phyloP scores from a whole-genome alignment of 192 early-diverging fungal genomes.

The Geranomyces michiganensis region DNA sequence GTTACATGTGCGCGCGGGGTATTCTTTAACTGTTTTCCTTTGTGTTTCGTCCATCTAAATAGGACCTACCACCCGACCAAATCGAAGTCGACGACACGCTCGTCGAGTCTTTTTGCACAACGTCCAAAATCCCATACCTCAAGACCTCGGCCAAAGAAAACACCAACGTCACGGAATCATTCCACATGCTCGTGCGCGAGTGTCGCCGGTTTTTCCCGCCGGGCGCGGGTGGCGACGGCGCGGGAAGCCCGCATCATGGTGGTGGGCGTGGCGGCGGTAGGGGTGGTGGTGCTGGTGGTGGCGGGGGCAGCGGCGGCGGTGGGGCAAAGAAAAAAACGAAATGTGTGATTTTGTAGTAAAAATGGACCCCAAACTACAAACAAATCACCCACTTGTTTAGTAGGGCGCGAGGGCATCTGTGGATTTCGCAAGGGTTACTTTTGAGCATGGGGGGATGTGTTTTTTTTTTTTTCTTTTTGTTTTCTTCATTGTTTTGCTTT shows the following conservation, averaged over 20 bases:
- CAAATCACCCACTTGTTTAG: too few relatives aligned
- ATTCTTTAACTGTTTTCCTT: constrained; percentile 4
- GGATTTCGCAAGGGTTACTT: too few relatives aligned
- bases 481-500: too few relatives aligned
- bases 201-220: constrained; percentile 42
- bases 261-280: constrained; percentile 1
- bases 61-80: constrained; percentile 58
- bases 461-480: too few relatives aligned
- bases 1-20: constrained; percentile 65
- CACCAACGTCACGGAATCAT: constrained; percentile 59
- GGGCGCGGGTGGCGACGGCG: not conserved
- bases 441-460: too few relatives aligned
- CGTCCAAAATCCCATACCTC: constrained; percentile 54
- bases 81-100: constrained; percentile 46
- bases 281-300: not conserved
- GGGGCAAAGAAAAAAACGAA: constrained; percentile 8
- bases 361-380: too few relatives aligned
- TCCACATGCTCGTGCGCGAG: constrained; percentile 58
- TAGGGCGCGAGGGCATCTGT: too few relatives aligned
- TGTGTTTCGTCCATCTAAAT: not conserved
- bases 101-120: constrained; percentile 40
- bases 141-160: constrained; percentile 64
- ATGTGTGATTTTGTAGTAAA: constrained; percentile 14
- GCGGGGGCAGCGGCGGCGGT: not conserved
- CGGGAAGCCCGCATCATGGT: not conserved